phyloP scores from a whole-genome alignment of 495 filamentous ascomycete species.

The Parmelia sp. region DNA sequence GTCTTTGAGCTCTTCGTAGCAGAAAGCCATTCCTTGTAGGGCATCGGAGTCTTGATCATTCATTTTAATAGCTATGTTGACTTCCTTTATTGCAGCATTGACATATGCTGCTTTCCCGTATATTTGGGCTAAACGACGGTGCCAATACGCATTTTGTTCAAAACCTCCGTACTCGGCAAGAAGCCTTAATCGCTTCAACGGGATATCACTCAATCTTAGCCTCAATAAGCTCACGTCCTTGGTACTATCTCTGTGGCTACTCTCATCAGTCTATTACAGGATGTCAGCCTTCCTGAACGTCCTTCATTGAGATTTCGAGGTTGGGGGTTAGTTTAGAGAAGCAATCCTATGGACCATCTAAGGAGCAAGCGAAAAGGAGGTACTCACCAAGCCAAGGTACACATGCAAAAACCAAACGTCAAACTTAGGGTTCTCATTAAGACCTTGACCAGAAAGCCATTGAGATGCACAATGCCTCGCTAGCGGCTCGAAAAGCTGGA shows the following conservation, averaged over 20 bases:
- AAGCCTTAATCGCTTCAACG: not conserved
- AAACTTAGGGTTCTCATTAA: not conserved
- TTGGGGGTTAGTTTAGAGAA: too few relatives aligned
- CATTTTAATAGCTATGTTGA: not conserved
- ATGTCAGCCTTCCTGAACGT: not conserved
- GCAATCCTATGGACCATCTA: not conserved
- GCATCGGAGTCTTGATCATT: not conserved
- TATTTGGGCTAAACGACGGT: not conserved
- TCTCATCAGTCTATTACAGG: not conserved
- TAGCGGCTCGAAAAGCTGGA: not conserved
- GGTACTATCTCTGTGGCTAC: not conserved
- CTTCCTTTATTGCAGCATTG: slow-evolving; percentile 9
- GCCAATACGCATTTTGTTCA: not conserved
- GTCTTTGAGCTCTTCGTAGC: slow-evolving; percentile 3
- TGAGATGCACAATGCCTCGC: not conserved
- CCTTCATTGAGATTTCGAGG: not conserved
- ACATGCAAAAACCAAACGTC: not conserved
- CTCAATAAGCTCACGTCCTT: not conserved
- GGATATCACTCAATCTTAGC: not conserved
- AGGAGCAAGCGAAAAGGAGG: not conserved
- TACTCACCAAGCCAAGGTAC: not conserved
- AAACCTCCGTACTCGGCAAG: slow-evolving; percentile 3
- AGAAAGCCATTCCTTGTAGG: not conserved
- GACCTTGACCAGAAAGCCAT: not conserved
- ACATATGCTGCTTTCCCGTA: not conserved